phyloP scores from a whole-genome alignment of 805 yeast species.

The Spathaspora girioi region DNA sequence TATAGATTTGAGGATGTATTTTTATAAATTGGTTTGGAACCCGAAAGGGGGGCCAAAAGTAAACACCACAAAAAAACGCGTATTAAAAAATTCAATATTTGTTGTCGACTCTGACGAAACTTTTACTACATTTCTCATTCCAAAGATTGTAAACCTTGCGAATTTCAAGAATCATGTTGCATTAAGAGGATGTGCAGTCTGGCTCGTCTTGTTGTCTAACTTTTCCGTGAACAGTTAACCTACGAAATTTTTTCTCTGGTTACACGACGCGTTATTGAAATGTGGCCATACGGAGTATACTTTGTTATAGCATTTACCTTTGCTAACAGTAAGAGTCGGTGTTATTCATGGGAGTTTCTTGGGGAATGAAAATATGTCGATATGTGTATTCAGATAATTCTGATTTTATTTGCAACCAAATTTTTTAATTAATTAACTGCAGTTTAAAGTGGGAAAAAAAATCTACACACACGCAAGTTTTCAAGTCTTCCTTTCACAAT shows the following conservation, averaged over 20 bases:
- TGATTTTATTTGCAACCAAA: neutral
- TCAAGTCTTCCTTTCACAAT: neutral
- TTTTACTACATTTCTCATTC: neutral
- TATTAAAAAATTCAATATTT: neutral
- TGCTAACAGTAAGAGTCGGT: too few species aligned
- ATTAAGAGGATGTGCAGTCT: too few species aligned
- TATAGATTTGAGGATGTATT: neutral
- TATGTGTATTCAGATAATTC: neutral
- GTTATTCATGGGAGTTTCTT: too few species aligned
- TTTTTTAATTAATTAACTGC: neutral
- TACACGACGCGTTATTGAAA: too few species aligned
- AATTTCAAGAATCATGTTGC: too few species aligned
- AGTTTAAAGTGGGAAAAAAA: neutral
- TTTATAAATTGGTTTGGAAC: neutral
- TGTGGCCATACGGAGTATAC: too few species aligned
- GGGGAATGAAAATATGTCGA: neutral
- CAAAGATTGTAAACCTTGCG: too few species aligned
- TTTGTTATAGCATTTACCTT: too few species aligned
- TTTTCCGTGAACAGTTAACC: too few species aligned
- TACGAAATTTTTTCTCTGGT: too few species aligned
- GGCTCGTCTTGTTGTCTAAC: too few species aligned
- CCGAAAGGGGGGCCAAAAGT: neutral
- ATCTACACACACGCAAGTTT: neutral
- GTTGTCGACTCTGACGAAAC: neutral
- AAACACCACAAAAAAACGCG: slow-evolving; percentile 1